These are phyloP conservation scores for Yamadazyma triangularis DNA, from an alignment of 1,139 yeast genomes.

Conservation along the genomic window DNA sequence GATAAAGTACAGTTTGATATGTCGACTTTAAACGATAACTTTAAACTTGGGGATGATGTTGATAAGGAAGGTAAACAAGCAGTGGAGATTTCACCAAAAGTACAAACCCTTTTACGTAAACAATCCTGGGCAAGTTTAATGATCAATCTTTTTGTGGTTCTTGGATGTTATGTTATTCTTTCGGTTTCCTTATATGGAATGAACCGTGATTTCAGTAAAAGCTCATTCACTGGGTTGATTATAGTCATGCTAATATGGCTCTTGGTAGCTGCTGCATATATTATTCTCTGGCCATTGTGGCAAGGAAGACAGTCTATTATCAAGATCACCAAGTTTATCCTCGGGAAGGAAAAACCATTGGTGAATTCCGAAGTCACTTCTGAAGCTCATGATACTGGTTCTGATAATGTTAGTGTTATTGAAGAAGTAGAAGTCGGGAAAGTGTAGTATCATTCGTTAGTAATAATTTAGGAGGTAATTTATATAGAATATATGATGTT, in stretches of 20 bases:
- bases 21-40: constrained; percentile 6
- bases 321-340: constrained; percentile 1
- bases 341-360: constrained; percentile 3
- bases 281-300: constrained; percentile 32
- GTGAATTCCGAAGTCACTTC: not conserved
- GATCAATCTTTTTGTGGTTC: constrained; percentile 18
- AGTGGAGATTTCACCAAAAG: constrained; percentile 15
- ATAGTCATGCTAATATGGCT: constrained; percentile 29
- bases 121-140: constrained; percentile 19
- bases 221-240: constrained; percentile 25
- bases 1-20: constrained; percentile 1
- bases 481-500: too few species aligned
- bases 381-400: not conserved
- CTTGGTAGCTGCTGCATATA: constrained; percentile 25
- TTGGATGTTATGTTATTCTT: constrained; percentile 24
- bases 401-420: constrained; percentile 1
- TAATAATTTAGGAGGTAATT: too few species aligned
- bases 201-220: constrained; percentile 24
- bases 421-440: constrained; percentile 3
- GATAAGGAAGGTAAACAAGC: constrained; percentile 24
- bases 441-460: too few species aligned
- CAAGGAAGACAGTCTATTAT: constrained; percentile 23
- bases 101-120: constrained; percentile 15
- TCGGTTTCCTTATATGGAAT: constrained; percentile 21
- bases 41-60: constrained; percentile 24